These are phyloP conservation scores for Amborella trichopoda DNA, from an alignment of 164 flowering plant genomes.

Conservation along the genomic window DNA sequence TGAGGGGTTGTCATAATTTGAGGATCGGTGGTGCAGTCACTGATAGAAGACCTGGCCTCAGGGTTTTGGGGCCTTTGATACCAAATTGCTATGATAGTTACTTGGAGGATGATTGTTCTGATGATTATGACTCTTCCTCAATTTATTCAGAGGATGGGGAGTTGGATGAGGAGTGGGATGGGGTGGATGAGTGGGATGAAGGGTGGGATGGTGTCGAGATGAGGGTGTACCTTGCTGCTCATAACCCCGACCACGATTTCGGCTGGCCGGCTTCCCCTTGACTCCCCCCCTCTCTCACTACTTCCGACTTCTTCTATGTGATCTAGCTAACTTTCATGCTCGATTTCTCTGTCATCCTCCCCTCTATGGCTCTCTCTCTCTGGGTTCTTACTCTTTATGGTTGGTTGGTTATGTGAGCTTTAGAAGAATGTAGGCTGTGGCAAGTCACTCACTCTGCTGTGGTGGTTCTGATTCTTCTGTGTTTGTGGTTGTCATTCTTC, in stretches of 20 bases:
- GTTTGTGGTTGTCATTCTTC: too few species aligned
- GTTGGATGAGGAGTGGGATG: constrained; percentile 32
- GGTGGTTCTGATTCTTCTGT: too few species aligned
- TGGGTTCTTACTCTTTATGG: too few species aligned
- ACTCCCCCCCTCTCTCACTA: too few species aligned
- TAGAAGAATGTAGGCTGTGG: too few species aligned
- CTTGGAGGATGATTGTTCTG: constrained; percentile 29
- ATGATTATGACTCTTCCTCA: constrained; percentile 12
- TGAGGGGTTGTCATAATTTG: constrained; percentile 67
- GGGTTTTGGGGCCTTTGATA: constrained; percentile 27
- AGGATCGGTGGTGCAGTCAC: constrained; percentile 7
- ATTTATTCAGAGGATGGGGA: constrained; percentile 13
- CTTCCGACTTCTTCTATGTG: too few species aligned
- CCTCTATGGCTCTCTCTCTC: too few species aligned
- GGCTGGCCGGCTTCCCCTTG: constrained; percentile 34
- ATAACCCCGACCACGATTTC: constrained; percentile 13
- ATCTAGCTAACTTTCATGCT: too few species aligned
- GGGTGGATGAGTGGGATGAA: constrained; percentile 22
- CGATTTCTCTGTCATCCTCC: too few species aligned
- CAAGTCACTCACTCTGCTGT: too few species aligned
- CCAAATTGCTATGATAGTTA: constrained; percentile 17
- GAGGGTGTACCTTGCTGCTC: constrained; percentile 34
- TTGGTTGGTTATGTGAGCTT: too few species aligned
- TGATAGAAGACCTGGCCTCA: constrained; percentile 18
- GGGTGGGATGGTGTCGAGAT: constrained; percentile 35